phyloP scores from a whole-genome alignment of 192 early-diverging fungal species.

The Diversispora eburnea region DNA sequence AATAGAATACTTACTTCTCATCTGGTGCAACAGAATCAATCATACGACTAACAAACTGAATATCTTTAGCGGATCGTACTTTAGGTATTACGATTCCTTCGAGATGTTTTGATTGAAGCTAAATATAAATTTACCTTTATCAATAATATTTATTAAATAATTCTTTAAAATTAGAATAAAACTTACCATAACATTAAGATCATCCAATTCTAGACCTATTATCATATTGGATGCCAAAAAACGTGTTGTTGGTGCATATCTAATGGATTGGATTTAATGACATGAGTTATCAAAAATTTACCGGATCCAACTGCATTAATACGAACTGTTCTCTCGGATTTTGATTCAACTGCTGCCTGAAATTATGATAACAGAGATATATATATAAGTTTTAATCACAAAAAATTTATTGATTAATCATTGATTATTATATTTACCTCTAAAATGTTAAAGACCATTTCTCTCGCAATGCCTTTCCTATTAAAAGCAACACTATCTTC shows the following conservation, averaged over 20 bases:
- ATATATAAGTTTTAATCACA: conserved; percentile 13
- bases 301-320: conserved; percentile 84
- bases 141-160: neutral
- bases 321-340: conserved; percentile 79
- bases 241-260: neutral
- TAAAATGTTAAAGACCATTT: conserved; percentile 67
- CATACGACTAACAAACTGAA: conserved; percentile 69
- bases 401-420: conserved; percentile 1
- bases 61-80: conserved; percentile 72
- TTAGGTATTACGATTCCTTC: conserved; percentile 86
- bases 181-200: conserved; percentile 73
- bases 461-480: conserved; percentile 76
- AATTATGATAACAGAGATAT: conserved; percentile 1
- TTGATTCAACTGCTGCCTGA: conserved; percentile 60
- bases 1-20: conserved; percentile 45
- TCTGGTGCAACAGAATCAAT: conserved; percentile 70
- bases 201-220: conserved; percentile 66
- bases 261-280: neutral
- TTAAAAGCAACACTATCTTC: conserved; percentile 86
- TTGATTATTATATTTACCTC: conserved; percentile 34
- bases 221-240: conserved; percentile 11
- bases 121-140: neutral
- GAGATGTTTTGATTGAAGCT: conserved; percentile 63
- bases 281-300: neutral
- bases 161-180: neutral